Base-by-base conservation (phyloP, 331 rosid genomes). In the Pyracantha coccinea region DNA sequence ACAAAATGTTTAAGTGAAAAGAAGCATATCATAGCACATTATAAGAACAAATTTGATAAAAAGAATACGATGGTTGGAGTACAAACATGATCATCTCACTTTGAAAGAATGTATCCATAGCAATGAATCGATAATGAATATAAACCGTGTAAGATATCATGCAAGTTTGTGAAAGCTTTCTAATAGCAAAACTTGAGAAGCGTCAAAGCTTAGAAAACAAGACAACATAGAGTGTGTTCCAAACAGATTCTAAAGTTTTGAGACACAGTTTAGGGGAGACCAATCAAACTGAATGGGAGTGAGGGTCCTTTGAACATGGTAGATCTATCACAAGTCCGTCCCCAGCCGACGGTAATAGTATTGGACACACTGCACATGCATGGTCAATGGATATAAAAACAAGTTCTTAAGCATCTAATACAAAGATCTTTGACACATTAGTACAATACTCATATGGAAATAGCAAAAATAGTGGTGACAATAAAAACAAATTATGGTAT, bases 401-500 rank as follows among this genome's bases (percentile, higher is more conserved):
- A 33, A 31, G 6, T 65, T 9, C 61, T 52, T 57, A 23, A 76
- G 16, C 27, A 38, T 53, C 21, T n/a, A 16, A 38, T 69, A 53
- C 45, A 47, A 57, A 54, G 17, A 50, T 35, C 63, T 16, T 69
- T 25, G 50, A 60, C 50, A 33, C 33, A 55, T 24, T 15, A 71
- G 53, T 24, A 33, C 11, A 44, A 28, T 25, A 14, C 24, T 41
- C 27, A 5, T 16, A 12, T 38, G 21, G 65, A 67, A 47, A 24
- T 31, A n/a, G 19, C 7, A 47, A 24, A 76, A 31, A 21, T 21
- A 28, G 12, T 2, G 28, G 35, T 20, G 23, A 20, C 2, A 23
- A 35, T 16, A 16, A 23, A 10, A 59, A 53, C 71, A 70, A 82
- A 62, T 79, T 61, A 69, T 28, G 72, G 32, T 75, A 71, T 35